phyloP scores from a whole-genome alignment of 75 land plant species.

The Sequoiadendron giganteum region DNA sequence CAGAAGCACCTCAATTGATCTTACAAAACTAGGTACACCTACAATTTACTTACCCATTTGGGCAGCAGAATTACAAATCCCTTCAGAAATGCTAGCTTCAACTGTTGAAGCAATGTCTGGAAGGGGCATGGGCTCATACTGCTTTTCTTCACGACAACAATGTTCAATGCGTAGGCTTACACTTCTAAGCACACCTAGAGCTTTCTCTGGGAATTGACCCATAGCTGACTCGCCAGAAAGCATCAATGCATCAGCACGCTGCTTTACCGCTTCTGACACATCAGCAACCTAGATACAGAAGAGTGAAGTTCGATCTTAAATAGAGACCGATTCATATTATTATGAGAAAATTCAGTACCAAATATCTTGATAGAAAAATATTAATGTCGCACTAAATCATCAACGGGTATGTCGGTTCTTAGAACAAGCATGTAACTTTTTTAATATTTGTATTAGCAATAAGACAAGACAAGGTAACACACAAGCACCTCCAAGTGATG shows the following conservation, averaged over 20 bases:
- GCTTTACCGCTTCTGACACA: slow-evolving; percentile 68
- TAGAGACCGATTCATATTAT: neutral
- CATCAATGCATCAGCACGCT: slow-evolving; percentile 86
- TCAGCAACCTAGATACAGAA: slow-evolving; percentile 60
- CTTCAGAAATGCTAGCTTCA: slow-evolving; percentile 41
- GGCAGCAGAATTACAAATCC: slow-evolving; percentile 59
- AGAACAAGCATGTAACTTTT: neutral
- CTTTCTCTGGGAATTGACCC: slow-evolving; percentile 69
- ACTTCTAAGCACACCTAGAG: slow-evolving; percentile 54
- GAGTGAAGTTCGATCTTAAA: neutral
- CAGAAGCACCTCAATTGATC: slow-evolving; percentile 3
- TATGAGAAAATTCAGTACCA: slow-evolving; percentile 4
- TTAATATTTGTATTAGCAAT: neutral
- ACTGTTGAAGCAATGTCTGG: slow-evolving; percentile 33
- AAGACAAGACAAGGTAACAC: neutral
- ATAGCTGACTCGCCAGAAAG: slow-evolving; percentile 90
- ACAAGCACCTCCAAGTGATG: neutral
- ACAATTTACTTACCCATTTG: slow-evolving; percentile 57
- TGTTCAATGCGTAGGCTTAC: slow-evolving; percentile 68
- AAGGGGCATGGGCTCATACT: slow-evolving; percentile 18
- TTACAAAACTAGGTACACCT: neutral
- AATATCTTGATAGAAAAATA: neutral
- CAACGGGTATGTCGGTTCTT: neutral
- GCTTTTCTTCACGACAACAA: slow-evolving; percentile 57
- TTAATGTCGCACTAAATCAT: neutral